Conservation (phyloP, 2,329 filamentous ascomycete species). For the Botrytis galanthina region DNA sequence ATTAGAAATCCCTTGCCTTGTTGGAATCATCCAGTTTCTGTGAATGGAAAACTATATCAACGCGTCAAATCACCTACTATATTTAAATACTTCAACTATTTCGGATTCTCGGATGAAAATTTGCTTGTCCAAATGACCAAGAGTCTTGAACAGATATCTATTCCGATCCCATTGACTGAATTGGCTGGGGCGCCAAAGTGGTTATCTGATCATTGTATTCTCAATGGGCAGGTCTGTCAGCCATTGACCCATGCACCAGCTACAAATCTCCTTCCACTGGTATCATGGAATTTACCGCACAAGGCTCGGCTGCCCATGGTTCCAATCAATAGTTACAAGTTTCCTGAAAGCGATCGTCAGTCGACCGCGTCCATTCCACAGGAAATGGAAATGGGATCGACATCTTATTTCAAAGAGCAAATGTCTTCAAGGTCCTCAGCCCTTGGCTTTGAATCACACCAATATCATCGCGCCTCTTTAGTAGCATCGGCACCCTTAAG, state of each 20-base stretch:
- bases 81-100: background rate
- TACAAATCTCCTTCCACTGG: background rate
- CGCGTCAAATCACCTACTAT: background rate
- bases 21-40: background rate
- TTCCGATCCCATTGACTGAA: background rate
- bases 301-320: background rate
- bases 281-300: background rate
- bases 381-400: background rate
- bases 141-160: background rate
- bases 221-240: background rate
- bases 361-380: background rate
- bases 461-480: too few species aligned
- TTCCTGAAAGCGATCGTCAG: background rate
- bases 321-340: background rate
- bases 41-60: background rate
- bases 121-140: background rate
- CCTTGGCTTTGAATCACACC: too few species aligned
- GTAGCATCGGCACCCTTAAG: background rate
- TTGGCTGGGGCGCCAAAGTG: background rate
- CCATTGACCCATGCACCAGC: rapidly evolving
- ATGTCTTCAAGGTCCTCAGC: background rate
- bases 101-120: background rate
- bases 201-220: background rate
- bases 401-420: background rate
- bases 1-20: background rate